Evolutionary conservation across 345 rosid species (phyloP), one percentile per base, ranked within the genome.

Genomic region (Eucalyptus paniculata): DNA sequence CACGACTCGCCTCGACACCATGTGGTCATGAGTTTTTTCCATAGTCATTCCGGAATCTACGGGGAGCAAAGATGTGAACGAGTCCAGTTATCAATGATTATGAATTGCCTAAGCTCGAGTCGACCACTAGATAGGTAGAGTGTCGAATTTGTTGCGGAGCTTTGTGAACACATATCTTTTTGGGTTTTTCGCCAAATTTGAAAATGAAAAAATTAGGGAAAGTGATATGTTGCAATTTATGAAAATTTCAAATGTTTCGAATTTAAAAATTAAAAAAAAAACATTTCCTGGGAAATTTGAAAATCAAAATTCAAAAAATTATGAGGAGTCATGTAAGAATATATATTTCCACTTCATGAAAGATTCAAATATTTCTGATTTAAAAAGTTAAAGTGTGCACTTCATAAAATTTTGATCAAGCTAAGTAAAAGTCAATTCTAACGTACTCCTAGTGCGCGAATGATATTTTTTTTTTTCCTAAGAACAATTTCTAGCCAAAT

Each of bases 21-120:
- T 7, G 9, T 65, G 72, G 1, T 56, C 30, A 24, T 0, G 30
- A 24, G 32, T 2, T 28, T 53, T 53, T 53, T 26, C 32, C 30
- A 28, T n/a, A 34, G 1, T 65, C 16, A 4, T 14, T n/a, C 12
- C 1, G 3, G 6, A 16, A n/a, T n/a, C 4, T 4, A 65, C 9
- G 1, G 4, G 2, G 8, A 15, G 1, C 1, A 16, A 62, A 14
- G 1, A 30, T 10, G 9, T 7, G 4, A 28, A 28, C 2, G 4
- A 30, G 18, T 13, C 34, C 3, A 13, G 2, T 62, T 14, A 16
- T n/a, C 3, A n/a, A 8, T 15, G 6, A n/a, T 28, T 30, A 30
- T 28, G 69, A 62, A 62, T 6, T 62, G 17, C 4, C 1, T 13
- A 1, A 28, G 8, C 18, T 62, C 3, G 6, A 56, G 14, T 28